Conservation (phyloP, 2,329 filamentous ascomycete genomes). For the Scleromitrula shiraiana region DNA sequence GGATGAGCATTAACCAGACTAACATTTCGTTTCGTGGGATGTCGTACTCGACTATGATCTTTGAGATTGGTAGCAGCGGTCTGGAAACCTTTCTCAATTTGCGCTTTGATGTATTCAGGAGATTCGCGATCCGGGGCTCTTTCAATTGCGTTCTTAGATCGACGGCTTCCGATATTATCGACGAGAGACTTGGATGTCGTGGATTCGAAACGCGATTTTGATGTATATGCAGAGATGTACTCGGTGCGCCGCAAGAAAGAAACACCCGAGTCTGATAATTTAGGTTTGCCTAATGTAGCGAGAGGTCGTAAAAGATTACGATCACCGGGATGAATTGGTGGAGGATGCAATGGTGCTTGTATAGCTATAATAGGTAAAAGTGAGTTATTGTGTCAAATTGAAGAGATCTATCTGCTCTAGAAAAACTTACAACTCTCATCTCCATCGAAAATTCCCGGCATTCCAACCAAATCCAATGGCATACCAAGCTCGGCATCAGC, state of each 20-base stretch:
- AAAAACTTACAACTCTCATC: conserved; percentile 74
- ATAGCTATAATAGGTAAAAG: conserved; percentile 51
- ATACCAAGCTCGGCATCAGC: conserved; percentile 96
- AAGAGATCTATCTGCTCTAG: not conserved
- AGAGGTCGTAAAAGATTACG: conserved; percentile 75
- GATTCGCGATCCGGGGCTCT: conserved; percentile 45
- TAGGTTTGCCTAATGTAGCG: conserved; percentile 76
- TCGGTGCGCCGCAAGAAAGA: conserved; percentile 95
- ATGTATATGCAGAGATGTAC: conserved; percentile 61
- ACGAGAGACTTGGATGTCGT: conserved; percentile 46
- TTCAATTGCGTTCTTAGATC: conserved; percentile 38
- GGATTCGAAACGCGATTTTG: conserved; percentile 42
- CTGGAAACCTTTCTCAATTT: conserved; percentile 56
- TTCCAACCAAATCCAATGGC: conserved; percentile 90
- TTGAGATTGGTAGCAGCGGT: conserved; percentile 45
- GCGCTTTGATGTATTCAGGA: conserved; percentile 58
- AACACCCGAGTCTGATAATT: conserved; percentile 66
- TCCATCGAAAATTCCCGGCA: conserved; percentile 90
- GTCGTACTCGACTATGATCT: conserved; percentile 45
- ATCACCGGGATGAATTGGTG: conserved; percentile 74
- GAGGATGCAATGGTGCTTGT: conserved; percentile 64
- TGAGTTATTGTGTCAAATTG: conserved; percentile 16
- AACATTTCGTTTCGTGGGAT: conserved; percentile 48
- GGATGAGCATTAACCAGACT: conserved; percentile 53
- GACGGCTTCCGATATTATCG: conserved; percentile 30